These are phyloP conservation scores for Micractinium sp. DNA, from an alignment of 139 green algal species.

Conservation along the genomic window DNA sequence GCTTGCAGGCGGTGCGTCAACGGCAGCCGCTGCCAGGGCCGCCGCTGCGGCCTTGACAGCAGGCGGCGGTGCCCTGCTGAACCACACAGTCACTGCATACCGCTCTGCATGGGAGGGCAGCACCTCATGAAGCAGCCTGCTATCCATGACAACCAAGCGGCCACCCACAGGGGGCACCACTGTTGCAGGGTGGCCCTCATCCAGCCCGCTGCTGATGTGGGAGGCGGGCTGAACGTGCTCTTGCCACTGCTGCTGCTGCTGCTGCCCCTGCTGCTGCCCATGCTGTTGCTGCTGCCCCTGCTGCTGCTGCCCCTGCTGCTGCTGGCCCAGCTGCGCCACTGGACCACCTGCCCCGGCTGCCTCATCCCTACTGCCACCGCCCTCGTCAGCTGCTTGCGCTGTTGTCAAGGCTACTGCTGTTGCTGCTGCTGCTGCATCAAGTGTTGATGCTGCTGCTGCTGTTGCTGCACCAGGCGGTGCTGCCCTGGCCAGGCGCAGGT, in stretches of 20 bases:
- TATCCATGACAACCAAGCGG: conserved; percentile 75
- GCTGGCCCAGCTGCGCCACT: neutral
- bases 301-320: neutral
- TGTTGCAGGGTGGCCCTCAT: conserved; percentile 19
- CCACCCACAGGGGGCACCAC: conserved; percentile 64
- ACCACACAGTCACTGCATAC: conserved; percentile 73
- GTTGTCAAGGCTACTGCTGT: neutral
- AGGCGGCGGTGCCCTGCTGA: conserved; percentile 46
- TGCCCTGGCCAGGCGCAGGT: conserved; percentile 3
- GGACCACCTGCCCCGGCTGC: neutral
- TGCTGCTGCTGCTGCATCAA: neutral
- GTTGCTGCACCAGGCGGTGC: neutral
- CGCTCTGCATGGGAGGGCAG: conserved; percentile 57
- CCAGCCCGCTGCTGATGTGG: conserved; percentile 5
- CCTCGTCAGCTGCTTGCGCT: neutral
- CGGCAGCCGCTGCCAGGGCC: neutral
- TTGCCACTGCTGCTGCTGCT: neutral
- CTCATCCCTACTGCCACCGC: neutral
- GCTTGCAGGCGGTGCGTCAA: neutral
- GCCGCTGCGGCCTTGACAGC: neutral
- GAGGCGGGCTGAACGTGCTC: too few species aligned
- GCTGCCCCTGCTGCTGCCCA: neutral
- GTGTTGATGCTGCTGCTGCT: neutral
- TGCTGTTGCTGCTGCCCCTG: neutral
- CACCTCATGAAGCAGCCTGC: conserved; percentile 72